A percentile compares a stretch with the other conserved stretches of the same genome.
These are phyloP conservation scores for Cyberlindnera nakhonratchasimensis DNA, from an alignment of 805 yeast species.

Conservation along the genomic window DNA sequence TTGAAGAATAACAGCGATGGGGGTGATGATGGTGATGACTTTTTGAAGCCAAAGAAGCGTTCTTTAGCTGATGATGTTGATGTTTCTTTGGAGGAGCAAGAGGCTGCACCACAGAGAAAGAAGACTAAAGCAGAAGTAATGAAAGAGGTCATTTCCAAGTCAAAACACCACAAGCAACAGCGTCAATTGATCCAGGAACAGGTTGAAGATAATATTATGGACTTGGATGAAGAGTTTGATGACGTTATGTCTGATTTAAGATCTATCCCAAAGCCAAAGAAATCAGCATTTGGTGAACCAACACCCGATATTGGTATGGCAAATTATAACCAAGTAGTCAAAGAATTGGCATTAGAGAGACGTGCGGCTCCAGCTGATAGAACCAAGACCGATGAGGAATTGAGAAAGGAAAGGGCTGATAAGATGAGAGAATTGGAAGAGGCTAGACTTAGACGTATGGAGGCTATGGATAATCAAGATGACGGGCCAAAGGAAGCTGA, in stretches of 20 bases:
- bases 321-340: slow-evolving; percentile 63
- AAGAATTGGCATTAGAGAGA: slow-evolving; percentile 64
- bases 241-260: slow-evolving; percentile 60
- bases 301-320: slow-evolving; percentile 38
- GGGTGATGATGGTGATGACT: slow-evolving; percentile 25
- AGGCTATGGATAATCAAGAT: slow-evolving; percentile 51
- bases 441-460: slow-evolving; percentile 71
- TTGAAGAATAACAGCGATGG: slow-evolving; percentile 29
- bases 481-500: slow-evolving; percentile 52
- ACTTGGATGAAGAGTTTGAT: slow-evolving; percentile 70
- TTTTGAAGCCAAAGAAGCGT: slow-evolving; percentile 34
- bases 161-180: slow-evolving; percentile 72
- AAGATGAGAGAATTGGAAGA: slow-evolving; percentile 59
- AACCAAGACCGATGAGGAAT: slow-evolving; percentile 74
- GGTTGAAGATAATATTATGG: slow-evolving; percentile 57
- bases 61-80: slow-evolving; percentile 26
- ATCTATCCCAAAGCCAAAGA: slow-evolving; percentile 31
- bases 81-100: slow-evolving; percentile 38
- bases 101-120: slow-evolving; percentile 44
- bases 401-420: slow-evolving; percentile 56
- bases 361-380: slow-evolving; percentile 80
- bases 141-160: slow-evolving; percentile 81
- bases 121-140: slow-evolving; percentile 81
- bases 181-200: slow-evolving; percentile 64
- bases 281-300: slow-evolving; percentile 13